Evolutionary conservation across 1,284 basidiomycete species (phyloP), one percentile per base, ranked within the genome.

Genomic region (Wallemia hederae): DNA sequence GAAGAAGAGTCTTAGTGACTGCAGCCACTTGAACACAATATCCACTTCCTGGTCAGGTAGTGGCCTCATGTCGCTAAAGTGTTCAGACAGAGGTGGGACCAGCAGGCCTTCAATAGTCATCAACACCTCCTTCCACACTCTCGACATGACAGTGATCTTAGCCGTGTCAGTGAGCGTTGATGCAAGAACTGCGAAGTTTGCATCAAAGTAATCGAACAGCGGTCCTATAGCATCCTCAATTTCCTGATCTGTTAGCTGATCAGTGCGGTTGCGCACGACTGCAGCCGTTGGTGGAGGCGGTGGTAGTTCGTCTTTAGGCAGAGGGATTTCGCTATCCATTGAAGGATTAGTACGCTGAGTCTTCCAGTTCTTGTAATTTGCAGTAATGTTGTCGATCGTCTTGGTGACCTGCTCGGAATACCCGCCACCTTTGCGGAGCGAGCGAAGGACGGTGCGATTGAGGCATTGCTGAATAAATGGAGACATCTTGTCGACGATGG

Each of bases 401-500:
- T 82, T 87, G 65, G 56, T 58, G 2, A 58, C 56, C n/a, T 58
- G 56, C 15, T 27, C 56, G 2, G 56, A 58, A 24, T 62, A 62
- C 1, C 62, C 61, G 19, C 59, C 61, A 19, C 61, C 60, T 22
- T 63, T 66, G 49, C 70, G 67, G 24, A 71, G 63, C 26, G 68
- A 66, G 61, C 65, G 65, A 24, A 96, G 74, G 11, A 87, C 77
- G 17, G 72, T 73, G 2, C 84, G 76, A 1, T 90, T 96, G 11
- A 98, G 74, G 62, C 83, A 89, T 69, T 96, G 85, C 55, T 84
- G 81, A 65, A 98, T 83, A 67, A 92, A 85, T 0, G 92, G 88
- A 15, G 84, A 80, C 85, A 98, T 96, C 90, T 97, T 97, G 75
- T 98, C 92, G 60, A 97, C 86, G 70, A 98, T 92, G 57, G 87